Percentiles rank a stretch among this genome's conserved stretches.
These are phyloP conservation scores for Pseudogymnoascus sp. DNA, from an alignment of 2,329 filamentous ascomycete species.

Conservation along the genomic window DNA sequence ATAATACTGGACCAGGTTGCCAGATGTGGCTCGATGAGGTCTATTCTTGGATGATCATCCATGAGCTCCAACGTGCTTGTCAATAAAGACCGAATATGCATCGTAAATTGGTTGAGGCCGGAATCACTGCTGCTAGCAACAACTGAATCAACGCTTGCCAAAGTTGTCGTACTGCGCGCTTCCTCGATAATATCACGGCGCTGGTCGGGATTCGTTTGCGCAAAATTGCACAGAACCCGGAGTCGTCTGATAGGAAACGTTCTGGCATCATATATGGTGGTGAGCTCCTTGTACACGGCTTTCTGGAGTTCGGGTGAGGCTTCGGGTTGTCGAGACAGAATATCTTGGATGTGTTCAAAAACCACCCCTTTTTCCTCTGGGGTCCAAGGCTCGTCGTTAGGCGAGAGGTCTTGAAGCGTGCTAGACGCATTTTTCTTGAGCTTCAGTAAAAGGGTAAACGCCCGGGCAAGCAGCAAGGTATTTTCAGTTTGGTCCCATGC, in stretches of 20 bases:
- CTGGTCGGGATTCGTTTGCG: conserved; percentile 18
- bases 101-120: conserved; percentile 21
- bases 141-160: conserved; percentile 1
- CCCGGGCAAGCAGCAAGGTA: conserved; percentile 49
- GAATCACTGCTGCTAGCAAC: conserved; percentile 20
- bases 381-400: conserved; percentile 31
- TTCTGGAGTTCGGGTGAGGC: conserved; percentile 17
- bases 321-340: conserved; percentile 26
- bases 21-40: conserved; percentile 21
- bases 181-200: conserved; percentile 11
- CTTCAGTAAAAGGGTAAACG: conserved; percentile 53
- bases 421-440: conserved; percentile 51
- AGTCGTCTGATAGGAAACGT: conserved; percentile 28
- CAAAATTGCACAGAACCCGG: conserved; percentile 22
- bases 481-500: conserved; percentile 50
- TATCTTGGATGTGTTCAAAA: conserved; percentile 54
- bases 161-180: conserved; percentile 1
- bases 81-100: conserved; percentile 23
- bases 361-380: conserved; percentile 48
- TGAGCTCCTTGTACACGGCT: conserved; percentile 20
- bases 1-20: conserved; percentile 34
- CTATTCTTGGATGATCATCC: conserved; percentile 20
- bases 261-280: conserved; percentile 23
- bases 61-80: conserved; percentile 23
- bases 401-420: conserved; percentile 42